These are phyloP conservation scores for Entomortierella parvispora DNA, from an alignment of 192 early-diverging fungal genomes.

Conservation along the genomic window DNA sequence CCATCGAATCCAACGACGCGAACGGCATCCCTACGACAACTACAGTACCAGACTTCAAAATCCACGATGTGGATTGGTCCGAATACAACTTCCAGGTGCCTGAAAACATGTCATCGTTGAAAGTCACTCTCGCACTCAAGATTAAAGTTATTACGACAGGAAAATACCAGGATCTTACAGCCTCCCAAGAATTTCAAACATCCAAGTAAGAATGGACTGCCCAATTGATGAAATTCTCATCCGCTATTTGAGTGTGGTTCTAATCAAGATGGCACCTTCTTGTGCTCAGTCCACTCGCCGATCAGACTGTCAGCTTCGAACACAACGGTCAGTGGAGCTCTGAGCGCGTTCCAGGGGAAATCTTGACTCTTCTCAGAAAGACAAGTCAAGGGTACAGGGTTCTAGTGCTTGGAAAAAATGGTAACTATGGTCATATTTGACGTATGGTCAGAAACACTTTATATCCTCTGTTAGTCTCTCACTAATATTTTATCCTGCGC, in stretches of 20 bases:
- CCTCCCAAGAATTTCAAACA: constrained; percentile 6
- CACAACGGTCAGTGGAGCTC: constrained; percentile 5
- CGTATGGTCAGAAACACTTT: neutral
- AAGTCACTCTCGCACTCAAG: constrained; percentile 36
- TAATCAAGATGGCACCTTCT: neutral
- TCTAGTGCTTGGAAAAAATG: constrained; percentile 53
- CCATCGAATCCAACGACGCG: constrained; percentile 21
- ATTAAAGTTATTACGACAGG: constrained; percentile 47
- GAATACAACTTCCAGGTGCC: constrained; percentile 54
- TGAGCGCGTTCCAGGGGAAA: constrained; percentile 13
- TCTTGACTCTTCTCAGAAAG: constrained; percentile 32
- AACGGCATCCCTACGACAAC: constrained; percentile 31
- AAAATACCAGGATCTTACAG: constrained; percentile 15
- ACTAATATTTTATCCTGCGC: too few species aligned
- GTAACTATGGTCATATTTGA: neutral
- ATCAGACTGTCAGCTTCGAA: constrained; percentile 18
- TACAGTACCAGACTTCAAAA: constrained; percentile 33
- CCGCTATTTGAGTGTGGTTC: too few species aligned
- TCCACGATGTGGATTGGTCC: constrained; percentile 34
- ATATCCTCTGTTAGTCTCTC: neutral
- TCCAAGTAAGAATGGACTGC: constrained; percentile 4
- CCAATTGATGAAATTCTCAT: too few species aligned
- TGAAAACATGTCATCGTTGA: constrained; percentile 19
- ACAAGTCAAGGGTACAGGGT: constrained; percentile 34
- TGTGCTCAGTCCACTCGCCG: constrained; percentile 15